Percentiles rank a stretch among this genome's conserved stretches.
Evolutionary conservation across 116 monocot species (phyloP).

Genomic region (Trichopus zeylanicus): DNA sequence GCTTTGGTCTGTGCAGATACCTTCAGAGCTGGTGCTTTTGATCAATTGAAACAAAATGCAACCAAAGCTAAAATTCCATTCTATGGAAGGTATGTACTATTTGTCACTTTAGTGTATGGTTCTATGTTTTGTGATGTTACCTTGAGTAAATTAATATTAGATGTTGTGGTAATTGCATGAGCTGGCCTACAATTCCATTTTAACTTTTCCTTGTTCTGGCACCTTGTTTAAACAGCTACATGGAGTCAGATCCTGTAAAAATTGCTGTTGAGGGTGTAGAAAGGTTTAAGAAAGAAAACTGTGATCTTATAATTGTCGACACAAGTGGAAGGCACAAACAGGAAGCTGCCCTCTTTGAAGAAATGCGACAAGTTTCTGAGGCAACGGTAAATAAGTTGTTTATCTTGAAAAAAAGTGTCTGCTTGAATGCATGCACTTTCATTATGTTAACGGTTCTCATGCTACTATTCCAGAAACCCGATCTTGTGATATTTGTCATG

Average conservation of each 20-base stretch:
- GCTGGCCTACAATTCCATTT: not conserved
- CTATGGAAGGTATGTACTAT: conserved; percentile 98
- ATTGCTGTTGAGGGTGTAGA: conserved; percentile 97
- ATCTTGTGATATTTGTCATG: conserved; percentile 99
- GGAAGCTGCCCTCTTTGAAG: conserved; percentile 95
- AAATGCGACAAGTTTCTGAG: conserved; percentile 98
- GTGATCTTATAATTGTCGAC: conserved; percentile 95
- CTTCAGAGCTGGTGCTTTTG: conserved; percentile 98
- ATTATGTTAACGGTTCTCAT: conserved; percentile 1
- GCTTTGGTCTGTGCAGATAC: conserved; percentile 98
- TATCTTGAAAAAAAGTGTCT: not conserved
- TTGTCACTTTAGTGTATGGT: too few species aligned
- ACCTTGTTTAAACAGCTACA: conserved; percentile 59
- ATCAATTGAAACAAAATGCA: conserved; percentile 98
- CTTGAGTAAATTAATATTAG: too few species aligned
- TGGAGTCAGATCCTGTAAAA: conserved; percentile 98
- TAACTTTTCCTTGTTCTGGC: not conserved
- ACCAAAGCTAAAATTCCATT: conserved; percentile 98
- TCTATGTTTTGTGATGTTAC: too few species aligned
- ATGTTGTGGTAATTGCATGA: not conserved
- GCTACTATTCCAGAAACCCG: conserved; percentile 74
- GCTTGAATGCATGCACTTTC: not conserved
- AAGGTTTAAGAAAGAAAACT: conserved; percentile 90
- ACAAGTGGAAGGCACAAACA: conserved; percentile 98
- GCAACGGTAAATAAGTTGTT: conserved; percentile 44